Evolutionary conservation across 2,329 filamentous ascomycete genomes (phyloP).

Genomic region (Bisporella sp.): DNA sequence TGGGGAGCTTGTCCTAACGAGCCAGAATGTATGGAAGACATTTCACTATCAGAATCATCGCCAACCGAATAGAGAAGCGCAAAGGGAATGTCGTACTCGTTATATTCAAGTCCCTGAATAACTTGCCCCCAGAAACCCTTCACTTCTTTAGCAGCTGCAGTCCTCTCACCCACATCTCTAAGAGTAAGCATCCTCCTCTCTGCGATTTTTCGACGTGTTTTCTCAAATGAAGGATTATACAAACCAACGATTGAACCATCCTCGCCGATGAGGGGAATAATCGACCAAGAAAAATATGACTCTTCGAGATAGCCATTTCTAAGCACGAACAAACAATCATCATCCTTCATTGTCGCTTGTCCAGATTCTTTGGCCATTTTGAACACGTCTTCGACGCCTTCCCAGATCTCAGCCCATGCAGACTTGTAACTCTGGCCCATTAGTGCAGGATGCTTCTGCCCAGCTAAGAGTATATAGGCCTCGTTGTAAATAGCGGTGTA

Average conservation of each 20-base stretch:
- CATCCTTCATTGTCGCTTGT: constrained; percentile 78
- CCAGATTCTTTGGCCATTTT: constrained; percentile 60
- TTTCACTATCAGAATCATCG: constrained; percentile 65
- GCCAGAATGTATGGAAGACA: constrained; percentile 63
- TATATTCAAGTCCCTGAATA: constrained; percentile 61
- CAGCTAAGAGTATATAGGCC: constrained; percentile 62
- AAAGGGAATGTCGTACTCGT: constrained; percentile 69
- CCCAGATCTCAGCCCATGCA: constrained; percentile 71
- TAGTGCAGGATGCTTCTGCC: constrained; percentile 66
- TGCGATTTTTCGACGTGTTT: constrained; percentile 70
- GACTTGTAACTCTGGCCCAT: constrained; percentile 66
- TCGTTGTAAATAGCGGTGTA: constrained; percentile 66
- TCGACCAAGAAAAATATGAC: constrained; percentile 76
- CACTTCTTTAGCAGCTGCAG: constrained; percentile 64
- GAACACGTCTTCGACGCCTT: constrained; percentile 62
- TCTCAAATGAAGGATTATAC: constrained; percentile 70
- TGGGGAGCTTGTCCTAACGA: constrained; percentile 54
- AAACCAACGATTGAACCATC: constrained; percentile 46
- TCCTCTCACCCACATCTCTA: constrained; percentile 70
- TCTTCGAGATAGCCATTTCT: constrained; percentile 69
- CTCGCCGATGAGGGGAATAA: constrained; percentile 68
- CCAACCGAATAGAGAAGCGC: constrained; percentile 69
- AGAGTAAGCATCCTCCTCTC: constrained; percentile 75
- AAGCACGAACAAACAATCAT: constrained; percentile 67
- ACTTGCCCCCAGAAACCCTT: constrained; percentile 69